Conservation (phyloP, 139 green algal species). For the Mesotaenium endlicherianum region DNA sequence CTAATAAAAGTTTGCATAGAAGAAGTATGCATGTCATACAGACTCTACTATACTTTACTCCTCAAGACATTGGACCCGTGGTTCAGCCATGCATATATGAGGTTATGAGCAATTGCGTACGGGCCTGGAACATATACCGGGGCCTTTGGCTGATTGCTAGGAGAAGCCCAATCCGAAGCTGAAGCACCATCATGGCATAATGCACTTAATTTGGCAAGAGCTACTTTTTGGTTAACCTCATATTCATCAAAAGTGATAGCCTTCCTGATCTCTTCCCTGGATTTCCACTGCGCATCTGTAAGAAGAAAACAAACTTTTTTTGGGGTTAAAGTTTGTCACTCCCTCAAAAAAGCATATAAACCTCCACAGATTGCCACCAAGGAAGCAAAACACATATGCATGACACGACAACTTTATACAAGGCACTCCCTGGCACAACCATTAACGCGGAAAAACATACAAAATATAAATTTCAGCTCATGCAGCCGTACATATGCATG, state of each 20-base stretch:
- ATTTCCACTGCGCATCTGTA: constrained; percentile 40
- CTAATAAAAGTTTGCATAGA: too few relatives aligned
- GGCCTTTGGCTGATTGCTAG: neutral
- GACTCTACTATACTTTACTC: too few relatives aligned
- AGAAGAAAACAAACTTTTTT: neutral
- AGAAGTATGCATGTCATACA: too few relatives aligned
- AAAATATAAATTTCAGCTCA: neutral
- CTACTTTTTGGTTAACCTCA: neutral
- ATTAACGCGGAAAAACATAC: neutral
- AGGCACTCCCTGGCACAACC: neutral
- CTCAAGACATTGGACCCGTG: too few relatives aligned
- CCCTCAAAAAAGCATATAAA: too few relatives aligned
- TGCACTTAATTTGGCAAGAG: neutral
- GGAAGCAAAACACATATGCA: neutral
- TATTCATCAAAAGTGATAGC: constrained; percentile 9
- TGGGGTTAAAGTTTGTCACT: too few relatives aligned
- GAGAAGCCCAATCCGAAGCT: neutral
- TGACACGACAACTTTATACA: neutral
- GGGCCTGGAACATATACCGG: constrained; percentile 10
- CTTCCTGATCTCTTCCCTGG: neutral
- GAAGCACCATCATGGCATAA: neutral
- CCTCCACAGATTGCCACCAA: too few relatives aligned
- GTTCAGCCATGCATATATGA: constrained; percentile 38
- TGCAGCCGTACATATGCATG: neutral
- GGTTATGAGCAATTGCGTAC: constrained; percentile 35